Evolutionary conservation across 352 stramenopile genomes (phyloP).

Genomic region (Pythium myriotylum): DNA sequence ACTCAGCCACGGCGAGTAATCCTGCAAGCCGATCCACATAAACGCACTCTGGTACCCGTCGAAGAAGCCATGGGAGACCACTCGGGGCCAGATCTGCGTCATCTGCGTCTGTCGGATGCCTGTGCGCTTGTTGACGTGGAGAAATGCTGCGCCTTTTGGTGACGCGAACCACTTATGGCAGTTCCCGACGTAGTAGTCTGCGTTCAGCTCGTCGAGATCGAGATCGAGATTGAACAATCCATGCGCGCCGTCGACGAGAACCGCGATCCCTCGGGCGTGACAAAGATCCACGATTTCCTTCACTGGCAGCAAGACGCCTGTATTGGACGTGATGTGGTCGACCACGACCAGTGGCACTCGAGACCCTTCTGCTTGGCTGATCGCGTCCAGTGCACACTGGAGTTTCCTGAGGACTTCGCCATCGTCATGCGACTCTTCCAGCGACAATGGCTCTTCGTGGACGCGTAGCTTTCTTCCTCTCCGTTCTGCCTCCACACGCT

Average conservation of each 20-base stretch:
- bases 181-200: slow-evolving; percentile 94
- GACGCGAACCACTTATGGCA: slow-evolving; percentile 96
- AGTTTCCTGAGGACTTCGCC: slow-evolving; percentile 45
- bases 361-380: slow-evolving; percentile 34
- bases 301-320: slow-evolving; percentile 87
- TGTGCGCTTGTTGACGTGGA: slow-evolving; percentile 72
- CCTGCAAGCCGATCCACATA: slow-evolving; percentile 92
- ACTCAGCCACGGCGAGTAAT: slow-evolving; percentile 89
- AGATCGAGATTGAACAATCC: slow-evolving; percentile 83
- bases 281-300: slow-evolving; percentile 72
- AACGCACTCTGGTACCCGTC: slow-evolving; percentile 91
- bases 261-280: slow-evolving; percentile 44
- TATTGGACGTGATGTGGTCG: slow-evolving; percentile 95
- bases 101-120: slow-evolving; percentile 19
- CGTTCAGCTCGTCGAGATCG: slow-evolving; percentile 58
- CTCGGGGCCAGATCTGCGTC: slow-evolving; percentile 53
- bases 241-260: slow-evolving; percentile 93
- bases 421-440: slow-evolving; percentile 70
- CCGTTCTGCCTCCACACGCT: slow-evolving; percentile 30
- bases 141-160: slow-evolving; percentile 84
- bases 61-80: slow-evolving; percentile 92
- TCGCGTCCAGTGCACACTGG: slow-evolving; percentile 30
- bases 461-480: slow-evolving; percentile 33
- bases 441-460: slow-evolving; percentile 60
- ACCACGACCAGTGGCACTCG: slow-evolving; percentile 77